Percentiles rank a stretch among this genome's conserved stretches.
phyloP scores from a whole-genome alignment of 225 moss, liverwort and hornwort genomes.

The Physcomitrellopsis africana region DNA sequence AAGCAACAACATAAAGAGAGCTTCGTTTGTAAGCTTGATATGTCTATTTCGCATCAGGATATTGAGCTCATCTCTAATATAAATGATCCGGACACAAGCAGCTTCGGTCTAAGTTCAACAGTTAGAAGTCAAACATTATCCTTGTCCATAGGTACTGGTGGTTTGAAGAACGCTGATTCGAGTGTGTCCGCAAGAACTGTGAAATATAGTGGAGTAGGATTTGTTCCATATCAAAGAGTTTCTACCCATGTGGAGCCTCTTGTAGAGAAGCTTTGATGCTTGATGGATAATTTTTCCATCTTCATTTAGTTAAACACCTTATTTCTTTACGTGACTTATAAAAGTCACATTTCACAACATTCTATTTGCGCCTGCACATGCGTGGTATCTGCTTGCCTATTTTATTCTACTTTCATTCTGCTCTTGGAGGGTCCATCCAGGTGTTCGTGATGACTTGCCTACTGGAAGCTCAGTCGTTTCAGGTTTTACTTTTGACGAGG shows the following conservation, averaged over 20 bases:
- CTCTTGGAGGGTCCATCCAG: too few species aligned
- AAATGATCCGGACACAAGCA: conserved; percentile 23
- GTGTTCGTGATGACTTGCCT: too few species aligned
- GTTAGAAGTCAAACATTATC: conserved; percentile 28
- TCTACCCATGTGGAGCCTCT: conserved; percentile 35
- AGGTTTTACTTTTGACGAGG: too few species aligned
- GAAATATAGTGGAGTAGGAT: conserved; percentile 71
- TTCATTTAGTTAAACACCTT: conserved; percentile 43
- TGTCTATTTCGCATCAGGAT: conserved; percentile 15
- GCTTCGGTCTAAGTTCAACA: conserved; percentile 31
- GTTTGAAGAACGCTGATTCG: conserved; percentile 38
- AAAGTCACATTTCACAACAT: conserved; percentile 45
- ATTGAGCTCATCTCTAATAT: conserved; percentile 27
- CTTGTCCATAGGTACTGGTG: conserved; percentile 35
- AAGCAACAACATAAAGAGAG: conserved; percentile 30
- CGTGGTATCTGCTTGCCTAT: neutral
- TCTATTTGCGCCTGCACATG: neutral
- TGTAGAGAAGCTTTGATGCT: conserved; percentile 49
- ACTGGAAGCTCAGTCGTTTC: too few species aligned
- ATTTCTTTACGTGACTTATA: conserved; percentile 38
- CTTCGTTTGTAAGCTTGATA: conserved; percentile 54
- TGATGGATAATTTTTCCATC: conserved; percentile 53
- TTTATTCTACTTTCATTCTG: too few species aligned
- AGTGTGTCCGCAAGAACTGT: conserved; percentile 43
- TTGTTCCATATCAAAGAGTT: conserved; percentile 68